phyloP scores from a whole-genome alignment of 345 rosid genomes.

The Gossypium australe region DNA sequence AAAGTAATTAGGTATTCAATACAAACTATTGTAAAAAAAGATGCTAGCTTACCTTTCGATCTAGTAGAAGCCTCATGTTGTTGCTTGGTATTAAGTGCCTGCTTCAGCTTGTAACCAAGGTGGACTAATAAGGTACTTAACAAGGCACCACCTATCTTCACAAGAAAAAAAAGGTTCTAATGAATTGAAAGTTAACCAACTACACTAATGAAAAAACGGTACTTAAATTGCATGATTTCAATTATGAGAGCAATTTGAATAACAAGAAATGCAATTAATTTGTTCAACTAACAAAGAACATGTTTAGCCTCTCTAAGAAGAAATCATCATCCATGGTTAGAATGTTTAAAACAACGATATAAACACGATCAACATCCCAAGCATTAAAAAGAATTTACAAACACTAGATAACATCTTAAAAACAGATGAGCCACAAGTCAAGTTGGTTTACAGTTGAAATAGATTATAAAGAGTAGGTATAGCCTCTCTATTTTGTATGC shows the following conservation, averaged over 20 bases:
- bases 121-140: slow-evolving; percentile 85
- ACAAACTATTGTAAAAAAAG: slow-evolving; percentile 6
- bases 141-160: slow-evolving; percentile 69
- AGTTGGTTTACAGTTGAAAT: no score
- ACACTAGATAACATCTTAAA: no score
- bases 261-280: neutral
- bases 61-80: slow-evolving; percentile 34
- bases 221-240: no score
- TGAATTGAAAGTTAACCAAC: neutral
- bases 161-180: neutral
- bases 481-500: slow-evolving; percentile 43
- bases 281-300: neutral
- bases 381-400: no score
- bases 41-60: slow-evolving; percentile 33
- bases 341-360: neutral
- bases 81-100: slow-evolving; percentile 53
- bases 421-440: no score
- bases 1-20: neutral
- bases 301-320: no score
- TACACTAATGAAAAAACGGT: slow-evolving; percentile 2
- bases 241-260: neutral
- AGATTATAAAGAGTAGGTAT: no score
- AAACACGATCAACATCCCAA: neutral
- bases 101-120: slow-evolving; percentile 86
- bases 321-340: neutral